Evolutionary conservation across 257 asterid species (phyloP), one percentile per base, ranked within the genome.

Genomic region (Penstemon newberryi): DNA sequence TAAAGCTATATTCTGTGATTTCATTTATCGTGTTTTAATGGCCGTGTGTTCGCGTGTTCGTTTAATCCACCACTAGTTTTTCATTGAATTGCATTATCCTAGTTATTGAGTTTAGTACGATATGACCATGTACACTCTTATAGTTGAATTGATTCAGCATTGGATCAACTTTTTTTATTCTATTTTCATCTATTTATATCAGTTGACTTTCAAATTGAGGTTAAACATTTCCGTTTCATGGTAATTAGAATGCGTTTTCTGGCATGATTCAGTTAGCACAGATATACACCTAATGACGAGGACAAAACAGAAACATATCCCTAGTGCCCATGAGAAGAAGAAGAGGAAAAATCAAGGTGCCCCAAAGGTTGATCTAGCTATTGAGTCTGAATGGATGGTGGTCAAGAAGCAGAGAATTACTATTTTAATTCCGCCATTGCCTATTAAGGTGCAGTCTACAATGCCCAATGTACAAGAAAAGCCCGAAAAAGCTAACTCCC

Each of bases 371-470:
- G 79, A 76, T 61, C 70, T 71, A 44, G 74, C 59, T 15, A 70
- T 58, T 60, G 89, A 80, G 60, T 85, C 69, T 66, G 85, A 80
- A 71, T 93, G 98, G 97, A 52, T 82, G 65, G 56, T 93, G 69
- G 88, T 90, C 74, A 87, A 84, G 90, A 93, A 86, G 80, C 97
- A 90, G 84, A 88, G 56, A 80, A 65, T 90, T 70, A 93, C 89
- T 46, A 93, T 93, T 39, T 50, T 88, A 50, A 86, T 93, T 80
- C 98, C 98, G 7, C 86, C 94, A 25, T 54, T 90, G 78, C 86
- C 92, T 65, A 79, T 33, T 65, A 71, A 80, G 40, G 61, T 62
- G 74, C 84, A 62, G 59, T 51, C 65, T 4, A 56, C 63, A 19
- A 59, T 33, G 57, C 83, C 82, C 50, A 54, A 69, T 61, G 66